Evolutionary conservation across 1,284 basidiomycete genomes (phyloP).

Genomic region (Mycena sp.): DNA sequence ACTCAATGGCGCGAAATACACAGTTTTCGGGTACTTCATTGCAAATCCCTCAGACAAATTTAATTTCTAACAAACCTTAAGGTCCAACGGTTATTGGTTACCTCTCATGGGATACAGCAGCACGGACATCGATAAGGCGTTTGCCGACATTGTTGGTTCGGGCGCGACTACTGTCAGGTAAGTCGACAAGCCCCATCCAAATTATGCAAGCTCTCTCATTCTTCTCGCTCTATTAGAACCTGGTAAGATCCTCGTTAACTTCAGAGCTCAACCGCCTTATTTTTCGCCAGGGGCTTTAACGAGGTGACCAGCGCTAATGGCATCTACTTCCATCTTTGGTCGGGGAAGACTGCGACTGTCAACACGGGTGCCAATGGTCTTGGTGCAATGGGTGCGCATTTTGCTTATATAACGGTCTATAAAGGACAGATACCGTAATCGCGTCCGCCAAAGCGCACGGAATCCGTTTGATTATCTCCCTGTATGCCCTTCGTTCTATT

Average conservation of each 20-base stretch:
- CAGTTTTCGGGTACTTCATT: conserved; percentile 53
- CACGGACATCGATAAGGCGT: conserved; percentile 55
- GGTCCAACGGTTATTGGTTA: conserved; percentile 57
- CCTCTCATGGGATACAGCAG: conserved; percentile 50
- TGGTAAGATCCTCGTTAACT: conserved; percentile 48
- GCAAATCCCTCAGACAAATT: background rate
- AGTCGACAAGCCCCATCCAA: too few species aligned
- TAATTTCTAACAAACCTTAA: background rate
- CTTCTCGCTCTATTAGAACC: conserved; percentile 39
- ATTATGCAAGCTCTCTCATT: background rate
- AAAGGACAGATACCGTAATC: conserved; percentile 51
- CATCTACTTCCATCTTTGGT: conserved; percentile 61
- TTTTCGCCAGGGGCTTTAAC: conserved; percentile 63
- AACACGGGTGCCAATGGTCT: conserved; percentile 61
- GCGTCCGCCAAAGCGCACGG: conserved; percentile 58
- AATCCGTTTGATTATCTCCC: conserved; percentile 56
- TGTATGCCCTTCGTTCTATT: conserved; percentile 43
- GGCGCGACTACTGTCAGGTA: conserved; percentile 64
- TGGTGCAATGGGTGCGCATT: conserved; percentile 55
- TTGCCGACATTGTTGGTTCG: conserved; percentile 61
- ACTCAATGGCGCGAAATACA: conserved; percentile 60
- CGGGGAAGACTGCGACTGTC: conserved; percentile 53
- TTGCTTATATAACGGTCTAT: background rate
- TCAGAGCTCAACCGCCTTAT: background rate
- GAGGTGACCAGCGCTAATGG: conserved; percentile 66